Conservation (phyloP, 1,284 basidiomycete genomes). For the Ganoderma lingzhi region DNA sequence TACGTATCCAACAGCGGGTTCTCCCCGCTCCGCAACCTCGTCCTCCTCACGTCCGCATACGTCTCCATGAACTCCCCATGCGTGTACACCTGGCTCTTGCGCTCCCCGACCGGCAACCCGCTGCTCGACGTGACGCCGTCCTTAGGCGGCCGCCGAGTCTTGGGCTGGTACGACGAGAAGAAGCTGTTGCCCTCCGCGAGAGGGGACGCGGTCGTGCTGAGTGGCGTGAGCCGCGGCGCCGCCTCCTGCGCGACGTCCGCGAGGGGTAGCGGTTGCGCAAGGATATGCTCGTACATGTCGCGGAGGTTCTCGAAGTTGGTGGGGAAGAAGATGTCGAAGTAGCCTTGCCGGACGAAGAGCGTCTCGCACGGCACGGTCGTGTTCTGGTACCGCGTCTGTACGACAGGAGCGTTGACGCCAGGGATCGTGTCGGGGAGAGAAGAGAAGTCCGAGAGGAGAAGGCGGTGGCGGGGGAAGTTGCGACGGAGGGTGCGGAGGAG, state of each 20-base stretch:
- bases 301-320: constrained; percentile 89
- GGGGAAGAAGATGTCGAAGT: constrained; percentile 99
- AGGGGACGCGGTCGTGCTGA: constrained; percentile 53
- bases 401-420: constrained; percentile 92
- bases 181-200: constrained; percentile 66
- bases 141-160: constrained; percentile 63
- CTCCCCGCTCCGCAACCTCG: constrained; percentile 77
- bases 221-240: constrained; percentile 34
- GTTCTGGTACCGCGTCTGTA: constrained; percentile 91
- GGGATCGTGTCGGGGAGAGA: constrained; percentile 87
- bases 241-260: constrained; percentile 44
- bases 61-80: constrained; percentile 87
- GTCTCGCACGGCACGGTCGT: constrained; percentile 91
- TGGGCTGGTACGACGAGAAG: constrained; percentile 71
- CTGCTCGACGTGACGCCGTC: constrained; percentile 77
- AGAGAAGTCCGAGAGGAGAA: constrained; percentile 94
- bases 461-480: constrained; percentile 90
- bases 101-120: constrained; percentile 82
- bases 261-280: constrained; percentile 60
- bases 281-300: constrained; percentile 88
- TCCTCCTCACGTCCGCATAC: constrained; percentile 78
- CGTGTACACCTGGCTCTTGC: constrained; percentile 82
- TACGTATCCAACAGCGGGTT: constrained; percentile 91
- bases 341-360: constrained; percentile 93
- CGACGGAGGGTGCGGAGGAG: constrained; percentile 86